Evolutionary conservation across 345 rosid species (phyloP), one percentile per base, ranked within the genome.

Genomic region (Populus pruinosa): DNA sequence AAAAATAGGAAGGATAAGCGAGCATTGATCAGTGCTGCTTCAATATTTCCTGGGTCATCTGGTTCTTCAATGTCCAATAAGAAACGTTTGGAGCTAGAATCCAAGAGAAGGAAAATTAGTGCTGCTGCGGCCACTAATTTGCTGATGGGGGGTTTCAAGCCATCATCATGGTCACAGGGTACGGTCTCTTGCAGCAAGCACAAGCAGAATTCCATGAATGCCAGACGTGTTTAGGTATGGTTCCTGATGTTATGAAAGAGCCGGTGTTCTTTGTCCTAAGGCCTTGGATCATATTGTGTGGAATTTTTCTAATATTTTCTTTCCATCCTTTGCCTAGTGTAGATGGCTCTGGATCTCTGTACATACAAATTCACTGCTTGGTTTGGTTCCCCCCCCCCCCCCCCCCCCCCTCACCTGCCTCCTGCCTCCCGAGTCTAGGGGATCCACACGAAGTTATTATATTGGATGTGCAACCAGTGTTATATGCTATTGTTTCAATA

Each of bases 41-140:
- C 98, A 20, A 94, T 96, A 10, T 96, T 96, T 80, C 81, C 91
- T 0, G 87, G 81, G 29, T 83, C 96, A 74, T 83, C 88, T 3
- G 80, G 71, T 63, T 73, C 87, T 5, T 79, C 87, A 59, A 8
- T 80, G 13, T 73, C 88, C 5, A 86, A 83, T 84, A 85, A 86
- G 86, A 90, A 86, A 76, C 87, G 83, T 27, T 18, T 86, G 88
- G 91, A 89, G 76, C 87, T 94, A 23, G 97, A 89, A 79, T 83
- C 93, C 71, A 94, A 94, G 89, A 90, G 96, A 87, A 86, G 96
- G 81, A 96, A 87, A 75, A 89, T 93, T 43, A 80, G 88, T 73
- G 96, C 92, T 13, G 84, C 86, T 8, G 86, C 92, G 47, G 90
- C 94, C 16, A 89, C 97, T 0, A 89, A 80, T 81, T 73, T 91